phyloP scores from a whole-genome alignment of 768 basidiomycete species.

The Kwoniella heveanensis region DNA sequence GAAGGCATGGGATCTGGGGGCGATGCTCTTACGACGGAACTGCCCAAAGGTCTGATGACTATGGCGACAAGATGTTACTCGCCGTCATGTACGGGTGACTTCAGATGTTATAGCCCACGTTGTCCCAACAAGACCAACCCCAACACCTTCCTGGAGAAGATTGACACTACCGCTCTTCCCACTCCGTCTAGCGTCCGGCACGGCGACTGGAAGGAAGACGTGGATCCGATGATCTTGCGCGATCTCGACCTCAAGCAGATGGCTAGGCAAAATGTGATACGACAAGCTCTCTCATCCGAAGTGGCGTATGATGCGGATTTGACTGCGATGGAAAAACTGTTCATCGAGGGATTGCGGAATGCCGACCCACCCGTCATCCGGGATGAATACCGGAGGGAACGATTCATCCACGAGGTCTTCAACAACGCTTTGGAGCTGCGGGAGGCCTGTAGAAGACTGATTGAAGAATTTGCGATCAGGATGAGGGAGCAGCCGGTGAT shows the following conservation, averaged over 20 bases:
- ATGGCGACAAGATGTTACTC: constrained; percentile 88
- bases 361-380: constrained; percentile 77
- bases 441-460: constrained; percentile 75
- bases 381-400: constrained; percentile 67
- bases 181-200: constrained; percentile 7
- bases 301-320: constrained; percentile 87
- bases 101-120: constrained; percentile 76
- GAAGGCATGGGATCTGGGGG: constrained; percentile 49
- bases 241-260: constrained; percentile 76
- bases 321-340: constrained; percentile 81
- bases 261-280: constrained; percentile 77
- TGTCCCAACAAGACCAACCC: constrained; percentile 59
- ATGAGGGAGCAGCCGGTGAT: constrained; percentile 88
- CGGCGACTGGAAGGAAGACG: constrained; percentile 70
- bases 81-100: constrained; percentile 77
- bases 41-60: constrained; percentile 74
- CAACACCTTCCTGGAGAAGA: constrained; percentile 28
- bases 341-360: constrained; percentile 70
- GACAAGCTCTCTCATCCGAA: constrained; percentile 84
- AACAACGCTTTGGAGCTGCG: constrained; percentile 88
- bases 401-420: constrained; percentile 94
- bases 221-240: constrained; percentile 70
- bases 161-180: not conserved
- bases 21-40: constrained; percentile 38
- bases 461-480: constrained; percentile 81